A percentile compares a stretch with the other conserved stretches of the same genome.
Conservation (phyloP, 2,329 filamentous ascomycete genomes). For the Chlorencoelia australis region DNA sequence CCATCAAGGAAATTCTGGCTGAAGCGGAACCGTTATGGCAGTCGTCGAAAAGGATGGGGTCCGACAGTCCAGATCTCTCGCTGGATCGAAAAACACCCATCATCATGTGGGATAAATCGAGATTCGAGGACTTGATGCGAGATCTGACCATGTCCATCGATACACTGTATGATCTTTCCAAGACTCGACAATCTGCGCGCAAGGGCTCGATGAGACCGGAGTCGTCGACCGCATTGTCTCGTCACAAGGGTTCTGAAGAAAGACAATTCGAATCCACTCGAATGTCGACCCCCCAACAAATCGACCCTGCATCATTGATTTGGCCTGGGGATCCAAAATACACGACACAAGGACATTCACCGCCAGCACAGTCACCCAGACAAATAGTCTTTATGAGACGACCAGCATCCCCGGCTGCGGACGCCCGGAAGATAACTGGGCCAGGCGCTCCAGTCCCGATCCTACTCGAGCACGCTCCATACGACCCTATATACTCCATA, state of each 20-base stretch:
- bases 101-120: slow-evolving; percentile 58
- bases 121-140: slow-evolving; percentile 64
- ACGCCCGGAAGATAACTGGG: slow-evolving; percentile 14
- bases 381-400: slow-evolving; percentile 27
- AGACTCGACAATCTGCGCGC: slow-evolving; percentile 42
- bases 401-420: slow-evolving; percentile 14
- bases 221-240: slow-evolving; percentile 12
- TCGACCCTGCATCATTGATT: slow-evolving; percentile 44
- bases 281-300: slow-evolving; percentile 50
- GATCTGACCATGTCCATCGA: slow-evolving; percentile 72
- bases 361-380: slow-evolving; percentile 27
- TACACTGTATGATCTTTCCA: slow-evolving; percentile 66
- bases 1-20: slow-evolving; percentile 69
- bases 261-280: slow-evolving; percentile 45
- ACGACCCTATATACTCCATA: slow-evolving; percentile 50
- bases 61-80: slow-evolving; percentile 24
- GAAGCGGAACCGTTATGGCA: slow-evolving; percentile 66
- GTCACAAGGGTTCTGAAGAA: slow-evolving; percentile 25
- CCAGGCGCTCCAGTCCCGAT: slow-evolving; percentile 34
- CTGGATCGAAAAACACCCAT: slow-evolving; percentile 44
- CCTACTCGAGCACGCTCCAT: slow-evolving; percentile 61
- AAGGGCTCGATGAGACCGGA: slow-evolving; percentile 13
- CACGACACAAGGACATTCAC: slow-evolving; percentile 1
- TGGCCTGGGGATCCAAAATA: slow-evolving; percentile 27
- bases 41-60: slow-evolving; percentile 39